Conservation (phyloP, 2,329 filamentous ascomycete genomes). For the Colletotrichum abscissum region DNA sequence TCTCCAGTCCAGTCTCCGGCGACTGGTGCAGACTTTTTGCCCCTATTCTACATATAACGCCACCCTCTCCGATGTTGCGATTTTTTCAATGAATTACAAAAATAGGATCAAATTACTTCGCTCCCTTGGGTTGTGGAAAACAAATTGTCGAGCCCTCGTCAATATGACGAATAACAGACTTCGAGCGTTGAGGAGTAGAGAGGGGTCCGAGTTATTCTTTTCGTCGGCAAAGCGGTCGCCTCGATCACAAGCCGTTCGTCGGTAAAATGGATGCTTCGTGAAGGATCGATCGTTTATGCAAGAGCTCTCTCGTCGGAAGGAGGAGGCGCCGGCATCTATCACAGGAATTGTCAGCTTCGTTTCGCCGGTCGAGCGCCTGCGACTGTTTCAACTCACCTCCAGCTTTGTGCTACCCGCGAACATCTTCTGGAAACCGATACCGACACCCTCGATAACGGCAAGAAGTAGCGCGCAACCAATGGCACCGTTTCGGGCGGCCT, state of each 20-base stretch:
- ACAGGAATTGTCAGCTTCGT: slow-evolving; percentile 23
- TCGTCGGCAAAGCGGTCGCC: background rate
- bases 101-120: slow-evolving; percentile 10
- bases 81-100: slow-evolving; percentile 21
- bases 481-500: slow-evolving; percentile 89
- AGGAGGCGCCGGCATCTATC: slow-evolving; percentile 45
- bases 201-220: slow-evolving; percentile 15
- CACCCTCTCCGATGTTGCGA: slow-evolving; percentile 7
- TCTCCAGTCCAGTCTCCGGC: background rate
- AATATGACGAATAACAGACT: background rate
- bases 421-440: slow-evolving; percentile 95
- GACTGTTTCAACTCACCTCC: slow-evolving; percentile 66
- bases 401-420: slow-evolving; percentile 89
- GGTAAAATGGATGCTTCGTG: slow-evolving; percentile 1
- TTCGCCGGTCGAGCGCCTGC: background rate
- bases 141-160: slow-evolving; percentile 6
- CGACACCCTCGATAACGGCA: slow-evolving; percentile 87
- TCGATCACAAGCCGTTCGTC: background rate
- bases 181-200: slow-evolving; percentile 30
- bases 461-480: slow-evolving; percentile 96
- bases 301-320: slow-evolving; percentile 45
- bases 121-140: slow-evolving; percentile 4
- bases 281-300: slow-evolving; percentile 41
- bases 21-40: slow-evolving; percentile 7
- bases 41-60: slow-evolving; percentile 36